Base-by-base conservation (phyloP, 768 basidiomycete genomes). In the Lactarius hengduanensis region DNA sequence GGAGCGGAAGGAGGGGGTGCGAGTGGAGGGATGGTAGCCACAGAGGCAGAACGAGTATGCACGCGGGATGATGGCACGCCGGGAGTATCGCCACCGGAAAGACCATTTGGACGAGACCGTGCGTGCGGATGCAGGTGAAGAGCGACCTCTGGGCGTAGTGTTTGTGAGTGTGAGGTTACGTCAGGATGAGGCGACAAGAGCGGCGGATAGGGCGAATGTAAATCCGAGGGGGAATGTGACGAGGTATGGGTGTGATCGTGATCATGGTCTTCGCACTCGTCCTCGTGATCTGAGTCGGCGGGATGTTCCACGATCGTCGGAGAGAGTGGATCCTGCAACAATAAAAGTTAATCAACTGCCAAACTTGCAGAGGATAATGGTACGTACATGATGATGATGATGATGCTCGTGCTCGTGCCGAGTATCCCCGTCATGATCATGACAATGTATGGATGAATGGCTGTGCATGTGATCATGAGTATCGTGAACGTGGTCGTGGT, bases 361-460 rank as follows among this genome's bases (percentile, higher is more conserved):
- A 54, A 4, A 58, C n/a, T 30, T 4, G 28, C 10, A 18, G n/a
- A 30, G 22, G 20, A 56, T n/a, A 56, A n/a, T 5, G 22, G 4
- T 15, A 4, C 43, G n/a, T 56, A 63, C 59, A 56, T 64, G 66
- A 53, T 60, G 54, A 10, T 63, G n/a, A n/a, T n/a, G n/a, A n/a
- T n/a, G n/a, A n/a, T n/a, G n/a, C n/a, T n/a, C 57, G 56, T 71
- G 68, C 41, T 66, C 70, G 61, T 76, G 74, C n/a, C 76, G 74
- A 69, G 74, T 72, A 54, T 71, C 68, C 60, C 76, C 75, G 32
- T 62, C 57, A 63, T 72, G 71, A n/a, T 26, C 65, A 41, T 70
- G 64, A 3, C 70, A 69, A 63, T 77, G 77, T 30, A 59, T 45
- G 63, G 16, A 61, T 15, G 53, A 60, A 57, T 72, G 71, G 34